These are phyloP conservation scores for Hypholoma sublateritium DNA, from an alignment of 768 basidiomycete genomes.

Conservation along the genomic window DNA sequence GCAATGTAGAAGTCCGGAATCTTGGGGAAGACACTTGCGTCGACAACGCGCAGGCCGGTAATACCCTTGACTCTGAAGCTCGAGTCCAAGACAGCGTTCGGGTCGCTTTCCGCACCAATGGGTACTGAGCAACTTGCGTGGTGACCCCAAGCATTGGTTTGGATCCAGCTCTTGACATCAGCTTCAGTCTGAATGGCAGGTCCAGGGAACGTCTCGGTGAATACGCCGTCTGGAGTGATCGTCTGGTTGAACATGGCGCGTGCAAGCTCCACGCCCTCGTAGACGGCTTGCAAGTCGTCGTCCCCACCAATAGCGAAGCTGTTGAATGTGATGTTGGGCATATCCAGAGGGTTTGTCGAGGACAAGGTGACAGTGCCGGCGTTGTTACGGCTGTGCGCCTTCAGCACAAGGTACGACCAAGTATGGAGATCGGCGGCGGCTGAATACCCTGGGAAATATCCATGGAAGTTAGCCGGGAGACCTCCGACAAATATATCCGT, in stretches of 20 bases:
- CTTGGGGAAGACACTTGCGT: conserved; percentile 13
- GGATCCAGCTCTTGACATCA: conserved; percentile 10
- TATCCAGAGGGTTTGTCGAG: conserved; percentile 9
- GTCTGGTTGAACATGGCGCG: conserved; percentile 5
- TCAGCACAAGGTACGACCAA: conserved; percentile 9
- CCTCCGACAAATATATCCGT: conserved; percentile 6
- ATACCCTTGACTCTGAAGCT: conserved; percentile 9
- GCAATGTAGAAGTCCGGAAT: conserved; percentile 10
- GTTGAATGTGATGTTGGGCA: conserved; percentile 6
- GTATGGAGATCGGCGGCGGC: background rate
- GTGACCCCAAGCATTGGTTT: conserved; percentile 11
- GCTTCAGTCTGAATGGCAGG: conserved; percentile 3
- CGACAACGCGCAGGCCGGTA: conserved; percentile 8
- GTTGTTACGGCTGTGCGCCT: conserved; percentile 11
- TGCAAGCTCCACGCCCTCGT: conserved; percentile 7
- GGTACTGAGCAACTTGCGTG: conserved; percentile 10
- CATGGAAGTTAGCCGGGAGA: conserved; percentile 7
- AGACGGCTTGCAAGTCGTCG: conserved; percentile 5
- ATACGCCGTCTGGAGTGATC: background rate
- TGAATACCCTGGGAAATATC: conserved; percentile 9
- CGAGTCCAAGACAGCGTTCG: conserved; percentile 5
- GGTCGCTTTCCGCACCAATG: conserved; percentile 7
- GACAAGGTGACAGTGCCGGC: conserved; percentile 10
- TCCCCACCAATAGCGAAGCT: conserved; percentile 7
- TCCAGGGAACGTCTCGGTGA: conserved; percentile 1